phyloP scores from a whole-genome alignment of 306 rosid genomes.

The Pterocarpus macrocarpus region DNA sequence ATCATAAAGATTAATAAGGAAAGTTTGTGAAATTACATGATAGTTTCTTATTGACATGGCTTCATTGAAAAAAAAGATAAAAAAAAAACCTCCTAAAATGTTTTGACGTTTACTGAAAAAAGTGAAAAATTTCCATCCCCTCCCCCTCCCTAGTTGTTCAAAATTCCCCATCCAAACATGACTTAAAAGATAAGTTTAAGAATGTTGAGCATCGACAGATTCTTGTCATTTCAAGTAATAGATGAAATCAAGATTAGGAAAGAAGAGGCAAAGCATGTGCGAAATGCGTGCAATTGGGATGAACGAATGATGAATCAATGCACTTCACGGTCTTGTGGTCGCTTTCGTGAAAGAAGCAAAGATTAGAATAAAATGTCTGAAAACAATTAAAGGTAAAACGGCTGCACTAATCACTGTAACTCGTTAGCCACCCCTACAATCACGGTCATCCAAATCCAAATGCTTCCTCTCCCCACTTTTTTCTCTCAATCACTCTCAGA shows the following conservation, averaged over 20 bases:
- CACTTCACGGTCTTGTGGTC: neutral
- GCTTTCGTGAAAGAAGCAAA: neutral
- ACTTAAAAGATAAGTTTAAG: neutral
- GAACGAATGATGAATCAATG: neutral
- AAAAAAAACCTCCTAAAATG: too few relatives aligned
- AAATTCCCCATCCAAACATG: neutral
- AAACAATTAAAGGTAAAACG: neutral
- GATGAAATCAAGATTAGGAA: neutral
- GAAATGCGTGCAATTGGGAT: neutral
- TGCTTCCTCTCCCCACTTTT: neutral
- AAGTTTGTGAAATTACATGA: too few relatives aligned
- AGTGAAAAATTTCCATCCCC: neutral
- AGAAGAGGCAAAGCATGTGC: neutral
- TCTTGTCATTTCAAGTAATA: neutral
- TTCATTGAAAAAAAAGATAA: neutral
- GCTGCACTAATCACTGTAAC: neutral
- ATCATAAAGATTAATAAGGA: too few relatives aligned
- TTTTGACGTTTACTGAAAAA: too few relatives aligned
- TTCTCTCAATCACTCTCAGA: neutral
- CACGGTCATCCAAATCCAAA: neutral
- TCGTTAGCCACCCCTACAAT: neutral
- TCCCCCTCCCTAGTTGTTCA: neutral
- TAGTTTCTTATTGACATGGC: neutral
- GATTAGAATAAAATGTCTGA: too few relatives aligned
- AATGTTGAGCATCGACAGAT: too few relatives aligned